Conservation (phyloP, 2,329 filamentous ascomycete genomes). For the Sarocladium kiliense region DNA sequence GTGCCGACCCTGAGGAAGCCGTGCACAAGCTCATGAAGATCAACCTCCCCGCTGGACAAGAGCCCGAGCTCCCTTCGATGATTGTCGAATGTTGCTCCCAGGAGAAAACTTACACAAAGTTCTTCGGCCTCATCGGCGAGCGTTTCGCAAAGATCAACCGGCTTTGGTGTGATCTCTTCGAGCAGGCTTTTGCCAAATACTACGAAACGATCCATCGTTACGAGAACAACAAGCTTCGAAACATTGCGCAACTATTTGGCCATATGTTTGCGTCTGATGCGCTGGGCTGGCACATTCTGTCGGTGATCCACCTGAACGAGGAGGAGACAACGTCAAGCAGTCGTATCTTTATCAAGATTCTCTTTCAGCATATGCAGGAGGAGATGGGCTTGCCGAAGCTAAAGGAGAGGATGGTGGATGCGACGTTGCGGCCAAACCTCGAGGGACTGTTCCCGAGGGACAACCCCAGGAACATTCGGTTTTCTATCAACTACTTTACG, state of each 20-base stretch:
- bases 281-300: conserved; percentile 87
- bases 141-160: conserved; percentile 94
- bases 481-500: conserved; percentile 99
- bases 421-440: conserved; percentile 71
- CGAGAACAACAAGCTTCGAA: conserved; percentile 90
- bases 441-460: conserved; percentile 87
- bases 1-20: conserved; percentile 91
- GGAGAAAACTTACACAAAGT: conserved; percentile 95
- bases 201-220: conserved; percentile 97
- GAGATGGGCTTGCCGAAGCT: conserved; percentile 80
- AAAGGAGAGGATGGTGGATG: conserved; percentile 70
- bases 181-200: conserved; percentile 84
- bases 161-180: conserved; percentile 89
- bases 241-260: conserved; percentile 92
- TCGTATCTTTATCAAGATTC: conserved; percentile 96
- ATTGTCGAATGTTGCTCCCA: conserved; percentile 95
- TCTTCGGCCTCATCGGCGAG: conserved; percentile 91
- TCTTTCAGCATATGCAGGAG: conserved; percentile 89
- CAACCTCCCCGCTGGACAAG: conserved; percentile 78
- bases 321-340: conserved; percentile 95
- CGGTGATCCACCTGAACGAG: conserved; percentile 83
- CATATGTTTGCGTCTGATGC: conserved; percentile 84
- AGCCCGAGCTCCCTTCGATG: conserved; percentile 91
- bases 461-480: conserved; percentile 83
- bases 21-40: conserved; percentile 97